These are phyloP conservation scores for Pseudogymnoascus destructans DNA, from an alignment of 2,329 filamentous ascomycete species.

Conservation along the genomic window DNA sequence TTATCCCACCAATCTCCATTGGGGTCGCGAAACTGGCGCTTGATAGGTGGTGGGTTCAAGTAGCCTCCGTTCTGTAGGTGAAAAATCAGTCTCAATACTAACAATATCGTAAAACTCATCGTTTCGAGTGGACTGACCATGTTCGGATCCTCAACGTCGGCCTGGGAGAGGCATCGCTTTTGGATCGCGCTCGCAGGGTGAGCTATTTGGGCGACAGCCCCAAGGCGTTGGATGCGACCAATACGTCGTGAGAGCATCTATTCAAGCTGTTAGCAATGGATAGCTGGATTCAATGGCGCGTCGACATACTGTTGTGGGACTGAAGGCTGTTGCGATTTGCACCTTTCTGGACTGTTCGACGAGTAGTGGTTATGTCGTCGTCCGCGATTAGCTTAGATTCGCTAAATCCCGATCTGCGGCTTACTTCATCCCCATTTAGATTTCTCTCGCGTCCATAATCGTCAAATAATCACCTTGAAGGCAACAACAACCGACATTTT, in stretches of 20 bases:
- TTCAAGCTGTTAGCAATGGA: background rate
- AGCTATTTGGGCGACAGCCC: slow-evolving; percentile 22
- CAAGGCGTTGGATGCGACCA: slow-evolving; percentile 29
- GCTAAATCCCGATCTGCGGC: slow-evolving; percentile 10
- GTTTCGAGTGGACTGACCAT: slow-evolving; percentile 39
- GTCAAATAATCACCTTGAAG: slow-evolving; percentile 6
- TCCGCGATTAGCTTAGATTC: slow-evolving; percentile 29
- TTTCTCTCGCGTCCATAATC: slow-evolving; percentile 9
- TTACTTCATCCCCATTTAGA: slow-evolving; percentile 11
- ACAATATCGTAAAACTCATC: background rate
- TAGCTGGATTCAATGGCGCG: background rate
- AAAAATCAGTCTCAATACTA: slow-evolving; percentile 7
- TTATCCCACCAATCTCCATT: slow-evolving; percentile 94
- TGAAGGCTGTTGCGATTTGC: slow-evolving; percentile 7
- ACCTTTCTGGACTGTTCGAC: slow-evolving; percentile 4
- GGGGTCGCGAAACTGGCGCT: slow-evolving; percentile 86
- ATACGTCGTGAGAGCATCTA: slow-evolving; percentile 33
- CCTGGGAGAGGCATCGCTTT: slow-evolving; percentile 27
- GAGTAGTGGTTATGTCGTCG: slow-evolving; percentile 39
- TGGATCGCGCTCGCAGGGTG: slow-evolving; percentile 26
- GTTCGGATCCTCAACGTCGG: slow-evolving; percentile 50
- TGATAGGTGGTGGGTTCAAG: slow-evolving; percentile 64
- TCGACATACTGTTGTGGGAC: slow-evolving; percentile 4
- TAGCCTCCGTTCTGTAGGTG: slow-evolving; percentile 65
- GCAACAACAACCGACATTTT: slow-evolving; percentile 29